Evolutionary conservation across 208 protist species (phyloP).

Genomic region (Leptomonas pyrrhocoris): DNA sequence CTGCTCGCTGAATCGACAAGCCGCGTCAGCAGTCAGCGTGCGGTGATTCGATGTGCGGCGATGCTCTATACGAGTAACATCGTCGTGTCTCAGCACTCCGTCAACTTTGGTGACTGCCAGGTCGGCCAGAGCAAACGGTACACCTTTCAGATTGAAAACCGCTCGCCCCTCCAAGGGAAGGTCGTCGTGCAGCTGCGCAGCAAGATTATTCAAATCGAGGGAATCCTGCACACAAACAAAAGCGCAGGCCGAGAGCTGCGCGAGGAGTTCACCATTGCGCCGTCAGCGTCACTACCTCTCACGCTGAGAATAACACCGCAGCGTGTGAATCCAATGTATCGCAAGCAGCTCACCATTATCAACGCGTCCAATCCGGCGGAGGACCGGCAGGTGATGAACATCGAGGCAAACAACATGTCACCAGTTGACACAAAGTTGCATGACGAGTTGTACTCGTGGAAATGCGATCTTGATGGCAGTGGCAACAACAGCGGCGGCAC

Average conservation of each 20-base stretch:
- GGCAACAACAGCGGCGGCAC: conserved; percentile 20
- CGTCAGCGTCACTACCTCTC: conserved; percentile 62
- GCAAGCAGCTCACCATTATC: conserved; percentile 83
- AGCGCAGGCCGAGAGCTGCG: conserved; percentile 46
- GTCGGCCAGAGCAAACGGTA: conserved; percentile 79
- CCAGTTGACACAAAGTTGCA: conserved; percentile 81
- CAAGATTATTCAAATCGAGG: conserved; percentile 88
- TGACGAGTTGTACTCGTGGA: conserved; percentile 85
- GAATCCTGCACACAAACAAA: conserved; percentile 18
- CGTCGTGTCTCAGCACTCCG: conserved; percentile 56
- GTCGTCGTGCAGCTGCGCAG: conserved; percentile 79
- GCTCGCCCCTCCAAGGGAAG: conserved; percentile 70
- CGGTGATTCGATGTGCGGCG: conserved; percentile 66
- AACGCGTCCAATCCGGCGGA: conserved; percentile 76
- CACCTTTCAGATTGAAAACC: conserved; percentile 81
- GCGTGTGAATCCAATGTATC: conserved; percentile 86
- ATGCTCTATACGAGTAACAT: conserved; percentile 86
- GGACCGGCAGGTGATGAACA: conserved; percentile 81
- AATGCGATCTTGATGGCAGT: conserved; percentile 35
- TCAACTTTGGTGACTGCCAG: conserved; percentile 87
- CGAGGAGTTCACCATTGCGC: conserved; percentile 76
- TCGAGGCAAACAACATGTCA: conserved; percentile 90
- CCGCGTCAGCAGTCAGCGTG: conserved; percentile 49
- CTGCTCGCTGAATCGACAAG: conserved; percentile 42
- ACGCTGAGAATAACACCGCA: conserved; percentile 80